Base-by-base conservation (phyloP, 306 rosid genomes). In the Senna siamea region DNA sequence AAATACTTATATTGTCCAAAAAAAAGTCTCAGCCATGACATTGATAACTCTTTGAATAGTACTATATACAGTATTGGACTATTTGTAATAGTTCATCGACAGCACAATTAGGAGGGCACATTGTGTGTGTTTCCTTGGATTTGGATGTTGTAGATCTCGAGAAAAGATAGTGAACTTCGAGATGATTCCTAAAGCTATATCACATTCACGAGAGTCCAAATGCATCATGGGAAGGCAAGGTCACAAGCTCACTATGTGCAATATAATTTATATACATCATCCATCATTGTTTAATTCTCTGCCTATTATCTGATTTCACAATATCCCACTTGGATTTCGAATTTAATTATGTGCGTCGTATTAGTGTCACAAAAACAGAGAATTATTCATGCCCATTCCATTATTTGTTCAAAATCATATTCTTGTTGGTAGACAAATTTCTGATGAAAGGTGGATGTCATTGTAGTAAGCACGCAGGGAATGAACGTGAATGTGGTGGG, bases 401-500 rank as follows among this genome's bases (percentile, higher is more conserved):
- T 37, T 37, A 37, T 37, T 37, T 37, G 40, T 4, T 37, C 40
- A 37, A 37, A 7, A 37, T 37, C 40, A 37, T 37, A 37, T 37
- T 37, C 54, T n/a, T 48, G 9, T n/a, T 61, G 22, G 14, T 35
- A 30, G 67, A 61, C 2, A 47, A 4, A 5, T 66, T 23, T 13
- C 11, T 12, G 14, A 52, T 57, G 34, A 66, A 73, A 9, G 53
- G 58, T 20, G 1, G 0, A 13, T 28, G 35, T 57, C 17, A 20
- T 9, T 17, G 51, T 37, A 62, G 58, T 19, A 9, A 70, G 37
- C 68, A 41, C 46, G 53, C 38, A 11, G 69, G 52, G 61, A 53
- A 30, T 50, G 71, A 30, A 73, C 58, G 18, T 82, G 76, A 76
- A 58, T 32, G 4, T 65, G 71, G 64, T 11, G 65, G 82, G 22